A percentile compares a stretch with the other conserved stretches of the same genome.
Evolutionary conservation across 2,329 filamentous ascomycete species (phyloP).

Genomic region (Aureobasidium sp.): DNA sequence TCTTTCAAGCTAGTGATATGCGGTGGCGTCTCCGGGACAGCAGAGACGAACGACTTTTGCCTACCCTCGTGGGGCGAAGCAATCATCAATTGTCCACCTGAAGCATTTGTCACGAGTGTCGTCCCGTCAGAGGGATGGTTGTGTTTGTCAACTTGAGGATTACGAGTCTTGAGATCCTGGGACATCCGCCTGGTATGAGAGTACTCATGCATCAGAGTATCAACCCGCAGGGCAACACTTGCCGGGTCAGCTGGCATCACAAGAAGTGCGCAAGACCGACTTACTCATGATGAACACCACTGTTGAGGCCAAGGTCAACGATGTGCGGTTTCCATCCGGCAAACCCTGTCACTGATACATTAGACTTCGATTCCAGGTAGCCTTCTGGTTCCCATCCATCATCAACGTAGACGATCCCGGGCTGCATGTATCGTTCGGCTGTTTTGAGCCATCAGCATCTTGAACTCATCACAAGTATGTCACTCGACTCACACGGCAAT

Average conservation of each 20-base stretch:
- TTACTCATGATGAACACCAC: constrained; percentile 6
- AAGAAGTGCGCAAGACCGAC: background rate
- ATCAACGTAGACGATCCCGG: background rate
- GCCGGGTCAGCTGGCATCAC: background rate
- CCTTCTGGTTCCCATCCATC: constrained; percentile 3
- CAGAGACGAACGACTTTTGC: too few relatives aligned
- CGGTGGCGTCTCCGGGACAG: background rate
- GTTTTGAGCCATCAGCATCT: background rate
- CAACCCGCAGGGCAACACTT: constrained; percentile 1
- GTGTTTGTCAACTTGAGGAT: background rate
- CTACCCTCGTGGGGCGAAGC: too few relatives aligned
- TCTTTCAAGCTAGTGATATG: too few relatives aligned
- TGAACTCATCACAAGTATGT: background rate
- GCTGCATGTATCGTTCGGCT: constrained; percentile 1
- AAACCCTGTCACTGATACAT: background rate
- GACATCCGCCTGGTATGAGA: background rate
- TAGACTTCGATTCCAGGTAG: background rate
- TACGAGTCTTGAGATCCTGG: background rate
- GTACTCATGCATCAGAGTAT: background rate
- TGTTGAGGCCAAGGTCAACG: background rate
- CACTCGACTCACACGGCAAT: background rate
- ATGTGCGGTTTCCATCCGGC: background rate
- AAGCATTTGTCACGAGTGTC: too few relatives aligned
- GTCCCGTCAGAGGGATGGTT: background rate
- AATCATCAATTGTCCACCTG: too few relatives aligned